phyloP scores from a whole-genome alignment of 1,284 basidiomycete species.

The Cryptococcus sp. region DNA sequence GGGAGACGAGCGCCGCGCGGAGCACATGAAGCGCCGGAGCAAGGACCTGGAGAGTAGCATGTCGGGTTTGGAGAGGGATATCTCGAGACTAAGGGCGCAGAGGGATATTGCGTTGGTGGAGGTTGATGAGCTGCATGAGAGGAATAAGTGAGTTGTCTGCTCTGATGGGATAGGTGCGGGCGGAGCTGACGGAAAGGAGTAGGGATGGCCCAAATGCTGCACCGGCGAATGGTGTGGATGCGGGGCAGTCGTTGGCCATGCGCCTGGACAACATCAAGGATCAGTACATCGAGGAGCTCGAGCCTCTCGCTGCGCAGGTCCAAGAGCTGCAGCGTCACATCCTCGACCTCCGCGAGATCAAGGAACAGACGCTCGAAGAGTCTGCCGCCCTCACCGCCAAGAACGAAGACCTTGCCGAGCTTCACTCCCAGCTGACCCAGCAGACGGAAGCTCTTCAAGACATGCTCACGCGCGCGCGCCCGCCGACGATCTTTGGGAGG shows the following conservation, averaged over 20 bases:
- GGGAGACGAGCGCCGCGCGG: constrained; percentile 70
- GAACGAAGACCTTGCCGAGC: constrained; percentile 86
- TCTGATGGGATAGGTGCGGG: background rate
- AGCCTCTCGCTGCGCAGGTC: constrained; percentile 75
- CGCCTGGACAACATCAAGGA: constrained; percentile 86
- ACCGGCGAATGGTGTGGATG: too few species aligned
- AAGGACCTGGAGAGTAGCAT: constrained; percentile 75
- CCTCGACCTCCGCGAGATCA: constrained; percentile 76
- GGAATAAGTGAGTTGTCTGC: constrained; percentile 58
- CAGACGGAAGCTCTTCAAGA: constrained; percentile 62
- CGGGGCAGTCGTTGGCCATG: constrained; percentile 61
- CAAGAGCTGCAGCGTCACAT: constrained; percentile 79
- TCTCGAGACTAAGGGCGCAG: constrained; percentile 82
- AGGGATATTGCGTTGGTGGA: constrained; percentile 89
- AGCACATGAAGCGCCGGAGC: constrained; percentile 71
- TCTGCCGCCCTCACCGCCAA: constrained; percentile 82
- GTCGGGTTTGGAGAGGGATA: constrained; percentile 73
- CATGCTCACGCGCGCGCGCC: constrained; percentile 28
- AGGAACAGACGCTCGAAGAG: constrained; percentile 85
- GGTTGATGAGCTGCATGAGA: constrained; percentile 78
- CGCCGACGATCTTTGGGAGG: constrained; percentile 28
- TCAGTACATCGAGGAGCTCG: constrained; percentile 81
- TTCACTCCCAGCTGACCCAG: constrained; percentile 73
- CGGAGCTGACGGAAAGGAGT: background rate
- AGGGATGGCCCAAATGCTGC: constrained; percentile 10